Evolutionary conservation across 1,284 basidiomycete genomes (phyloP).

Genomic region (Chiua sp.): DNA sequence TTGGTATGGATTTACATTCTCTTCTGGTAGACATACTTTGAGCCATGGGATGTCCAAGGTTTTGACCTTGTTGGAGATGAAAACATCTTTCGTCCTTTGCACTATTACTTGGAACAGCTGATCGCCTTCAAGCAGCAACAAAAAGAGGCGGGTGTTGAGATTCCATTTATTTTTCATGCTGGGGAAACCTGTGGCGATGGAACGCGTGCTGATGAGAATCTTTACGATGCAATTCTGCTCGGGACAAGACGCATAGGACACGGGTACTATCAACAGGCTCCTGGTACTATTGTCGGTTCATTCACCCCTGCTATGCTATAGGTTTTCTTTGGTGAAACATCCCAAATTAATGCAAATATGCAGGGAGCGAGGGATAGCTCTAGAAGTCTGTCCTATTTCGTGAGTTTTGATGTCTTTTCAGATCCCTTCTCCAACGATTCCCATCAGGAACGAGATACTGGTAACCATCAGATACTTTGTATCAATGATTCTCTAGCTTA

Average conservation of each 20-base stretch:
- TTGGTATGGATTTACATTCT: conserved; percentile 47
- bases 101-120: conserved; percentile 67
- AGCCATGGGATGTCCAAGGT: conserved; percentile 43
- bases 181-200: conserved; percentile 82
- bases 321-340: conserved; percentile 76
- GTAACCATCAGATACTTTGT: conserved; percentile 41
- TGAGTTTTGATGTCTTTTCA: conserved; percentile 40
- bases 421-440: conserved; percentile 11
- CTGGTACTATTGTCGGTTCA: not conserved
- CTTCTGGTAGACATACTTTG: not conserved
- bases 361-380: conserved; percentile 62
- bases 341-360: conserved; percentile 72
- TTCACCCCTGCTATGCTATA: conserved; percentile 28
- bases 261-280: conserved; percentile 50
- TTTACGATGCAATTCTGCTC: conserved; percentile 80
- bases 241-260: conserved; percentile 83
- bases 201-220: conserved; percentile 68
- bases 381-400: conserved; percentile 80
- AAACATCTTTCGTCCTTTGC: conserved; percentile 64
- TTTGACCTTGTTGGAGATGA: conserved; percentile 86
- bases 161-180: conserved; percentile 83
- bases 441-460: conserved; percentile 66
- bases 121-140: conserved; percentile 63
- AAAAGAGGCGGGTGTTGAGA: conserved; percentile 61
- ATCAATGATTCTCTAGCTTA: not conserved